Evolutionary conservation across 768 basidiomycete genomes (phyloP).

Genomic region (Dentipellis sp.): DNA sequence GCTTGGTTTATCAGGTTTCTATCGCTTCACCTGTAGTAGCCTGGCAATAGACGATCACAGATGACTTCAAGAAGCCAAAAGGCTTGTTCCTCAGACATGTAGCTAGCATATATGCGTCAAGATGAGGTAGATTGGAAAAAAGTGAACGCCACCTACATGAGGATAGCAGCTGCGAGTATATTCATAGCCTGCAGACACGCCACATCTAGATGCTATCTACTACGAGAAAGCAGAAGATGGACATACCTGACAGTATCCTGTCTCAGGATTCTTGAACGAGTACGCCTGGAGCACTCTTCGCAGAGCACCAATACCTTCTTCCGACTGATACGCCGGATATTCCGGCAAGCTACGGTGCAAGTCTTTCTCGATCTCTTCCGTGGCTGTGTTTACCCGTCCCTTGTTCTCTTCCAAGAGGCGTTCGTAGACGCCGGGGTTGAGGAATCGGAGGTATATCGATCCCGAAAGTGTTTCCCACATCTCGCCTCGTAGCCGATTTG

Average conservation of each 20-base stretch:
- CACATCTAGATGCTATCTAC: slow-evolving; percentile 1
- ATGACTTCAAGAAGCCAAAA: slow-evolving; percentile 96
- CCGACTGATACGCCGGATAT: slow-evolving; percentile 90
- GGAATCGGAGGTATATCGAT: slow-evolving; percentile 82
- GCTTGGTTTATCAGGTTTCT: neutral
- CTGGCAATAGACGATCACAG: slow-evolving; percentile 89
- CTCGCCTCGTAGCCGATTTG: slow-evolving; percentile 89
- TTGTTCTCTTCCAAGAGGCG: slow-evolving; percentile 65
- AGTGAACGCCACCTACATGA: slow-evolving; percentile 50
- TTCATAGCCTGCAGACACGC: slow-evolving; percentile 74
- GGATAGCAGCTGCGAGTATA: slow-evolving; percentile 89
- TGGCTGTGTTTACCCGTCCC: slow-evolving; percentile 76
- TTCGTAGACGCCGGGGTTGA: slow-evolving; percentile 77
- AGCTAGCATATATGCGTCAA: slow-evolving; percentile 40
- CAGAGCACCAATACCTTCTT: slow-evolving; percentile 77
- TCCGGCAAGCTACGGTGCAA: slow-evolving; percentile 93
- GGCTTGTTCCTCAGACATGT: slow-evolving; percentile 98
- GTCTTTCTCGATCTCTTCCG: slow-evolving; percentile 99
- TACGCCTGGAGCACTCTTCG: slow-evolving; percentile 91
- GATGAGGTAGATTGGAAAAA: neutral
- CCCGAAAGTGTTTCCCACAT: slow-evolving; percentile 98
- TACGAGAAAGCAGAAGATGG: neutral
- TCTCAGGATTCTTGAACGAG: slow-evolving; percentile 88
- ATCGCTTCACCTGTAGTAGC: slow-evolving; percentile 81
- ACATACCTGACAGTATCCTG: slow-evolving; percentile 87